Evolutionary conservation across 768 basidiomycete species (phyloP).

Genomic region (Fistulinella prunicolor): DNA sequence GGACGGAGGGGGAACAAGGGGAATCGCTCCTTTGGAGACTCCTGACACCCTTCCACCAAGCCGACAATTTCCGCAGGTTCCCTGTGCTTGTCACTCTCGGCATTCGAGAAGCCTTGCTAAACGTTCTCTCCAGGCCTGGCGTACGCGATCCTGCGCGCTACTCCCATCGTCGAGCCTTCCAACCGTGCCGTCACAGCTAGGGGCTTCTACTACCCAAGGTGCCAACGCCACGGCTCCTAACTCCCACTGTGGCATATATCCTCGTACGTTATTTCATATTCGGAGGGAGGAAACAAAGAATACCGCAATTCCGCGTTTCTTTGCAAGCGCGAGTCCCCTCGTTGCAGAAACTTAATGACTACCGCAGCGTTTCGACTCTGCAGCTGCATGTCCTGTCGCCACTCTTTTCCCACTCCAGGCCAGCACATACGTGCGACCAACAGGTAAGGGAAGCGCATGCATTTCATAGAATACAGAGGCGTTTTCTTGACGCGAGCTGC

Average conservation of each 20-base stretch:
- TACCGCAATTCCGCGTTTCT: background rate
- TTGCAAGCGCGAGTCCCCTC: background rate
- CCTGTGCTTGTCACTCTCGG: background rate
- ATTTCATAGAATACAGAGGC: slow-evolving; percentile 11
- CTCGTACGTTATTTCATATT: slow-evolving; percentile 16
- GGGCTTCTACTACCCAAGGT: too few relatives aligned
- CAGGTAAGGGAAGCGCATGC: slow-evolving; percentile 9
- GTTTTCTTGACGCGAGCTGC: background rate
- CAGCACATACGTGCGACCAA: background rate
- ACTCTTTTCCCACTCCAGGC: slow-evolving; percentile 16
- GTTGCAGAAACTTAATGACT: background rate
- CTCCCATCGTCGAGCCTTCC: background rate
- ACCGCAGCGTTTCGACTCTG: slow-evolving; percentile 11
- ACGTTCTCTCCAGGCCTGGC: background rate
- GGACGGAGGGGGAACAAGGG: background rate
- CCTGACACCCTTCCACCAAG: slow-evolving; percentile 7
- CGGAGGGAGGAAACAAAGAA: background rate
- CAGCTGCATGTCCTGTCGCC: slow-evolving; percentile 13
- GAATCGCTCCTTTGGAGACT: background rate
- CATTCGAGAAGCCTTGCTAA: background rate
- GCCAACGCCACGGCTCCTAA: too few relatives aligned
- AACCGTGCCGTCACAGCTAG: slow-evolving; percentile 1
- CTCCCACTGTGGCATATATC: too few relatives aligned
- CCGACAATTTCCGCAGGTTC: slow-evolving; percentile 9
- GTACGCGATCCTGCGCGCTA: background rate